phyloP scores from a whole-genome alignment of 139 green algal species.

The Picochlorum sp. region DNA sequence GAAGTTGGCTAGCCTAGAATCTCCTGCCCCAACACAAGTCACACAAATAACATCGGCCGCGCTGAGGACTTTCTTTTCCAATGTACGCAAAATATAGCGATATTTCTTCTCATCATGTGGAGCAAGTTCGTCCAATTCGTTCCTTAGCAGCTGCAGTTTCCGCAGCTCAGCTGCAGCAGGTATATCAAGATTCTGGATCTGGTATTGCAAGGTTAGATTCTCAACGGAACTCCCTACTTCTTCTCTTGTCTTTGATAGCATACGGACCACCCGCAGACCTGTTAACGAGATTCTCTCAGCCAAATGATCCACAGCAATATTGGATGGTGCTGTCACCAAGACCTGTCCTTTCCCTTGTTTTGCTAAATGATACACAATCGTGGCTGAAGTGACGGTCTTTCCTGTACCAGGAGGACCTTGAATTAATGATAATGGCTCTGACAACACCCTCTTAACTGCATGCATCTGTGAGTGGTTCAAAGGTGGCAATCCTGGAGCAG shows the following conservation, averaged over 20 bases:
- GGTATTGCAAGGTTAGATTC: conserved; percentile 94
- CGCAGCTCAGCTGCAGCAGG: conserved; percentile 66
- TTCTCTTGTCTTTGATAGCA: conserved; percentile 85
- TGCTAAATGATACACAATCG: conserved; percentile 89
- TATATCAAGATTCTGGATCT: conserved; percentile 73
- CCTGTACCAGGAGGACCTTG: conserved; percentile 88
- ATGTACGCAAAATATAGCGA: conserved; percentile 37
- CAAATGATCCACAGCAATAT: conserved; percentile 97
- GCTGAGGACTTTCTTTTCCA: conserved; percentile 83
- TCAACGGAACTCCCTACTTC: conserved; percentile 73
- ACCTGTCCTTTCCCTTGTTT: conserved; percentile 68
- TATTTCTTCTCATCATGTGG: conserved; percentile 84
- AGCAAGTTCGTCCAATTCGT: conserved; percentile 79
- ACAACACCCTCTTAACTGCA: conserved; percentile 67
- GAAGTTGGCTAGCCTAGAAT: conserved; percentile 75
- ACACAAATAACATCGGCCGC: conserved; percentile 78
- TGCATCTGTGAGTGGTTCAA: conserved; percentile 86
- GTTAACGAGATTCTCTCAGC: conserved; percentile 84
- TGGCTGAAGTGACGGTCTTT: conserved; percentile 96
- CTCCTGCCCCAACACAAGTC: conserved; percentile 88
- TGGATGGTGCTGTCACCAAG: conserved; percentile 88
- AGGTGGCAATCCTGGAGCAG: conserved; percentile 79
- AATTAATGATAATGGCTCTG: conserved; percentile 77
- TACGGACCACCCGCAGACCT: conserved; percentile 89
- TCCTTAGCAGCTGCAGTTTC: conserved; percentile 84